These are phyloP conservation scores for Leucocoprinus birnbaumii DNA, from an alignment of 768 basidiomycete genomes.

Conservation along the genomic window DNA sequence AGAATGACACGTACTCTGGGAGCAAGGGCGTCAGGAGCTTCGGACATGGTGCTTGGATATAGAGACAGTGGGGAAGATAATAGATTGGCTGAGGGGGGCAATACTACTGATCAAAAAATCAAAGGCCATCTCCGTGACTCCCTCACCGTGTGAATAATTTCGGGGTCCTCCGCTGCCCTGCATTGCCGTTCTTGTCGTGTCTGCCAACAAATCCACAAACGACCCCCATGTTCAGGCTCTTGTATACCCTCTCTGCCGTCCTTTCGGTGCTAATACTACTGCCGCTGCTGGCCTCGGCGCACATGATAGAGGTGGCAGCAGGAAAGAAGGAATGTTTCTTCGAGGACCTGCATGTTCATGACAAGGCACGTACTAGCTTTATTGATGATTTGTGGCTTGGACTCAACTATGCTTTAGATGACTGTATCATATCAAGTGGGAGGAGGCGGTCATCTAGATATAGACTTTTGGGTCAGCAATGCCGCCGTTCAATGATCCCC, in stretches of 20 bases:
- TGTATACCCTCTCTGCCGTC: slow-evolving; percentile 7
- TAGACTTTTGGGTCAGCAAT: slow-evolving; percentile 87
- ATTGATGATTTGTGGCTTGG: neutral
- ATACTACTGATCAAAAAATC: slow-evolving; percentile 12
- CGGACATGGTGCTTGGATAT: slow-evolving; percentile 48
- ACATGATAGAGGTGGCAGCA: slow-evolving; percentile 73
- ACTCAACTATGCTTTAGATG: slow-evolving; percentile 59
- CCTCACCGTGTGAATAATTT: slow-evolving; percentile 6
- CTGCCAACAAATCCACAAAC: slow-evolving; percentile 2
- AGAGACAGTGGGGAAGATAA: slow-evolving; percentile 21
- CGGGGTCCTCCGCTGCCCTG: slow-evolving; percentile 7
- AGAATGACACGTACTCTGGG: slow-evolving; percentile 57
- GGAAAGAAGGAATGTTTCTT: slow-evolving; percentile 94
- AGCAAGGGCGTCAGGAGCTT: slow-evolving; percentile 59
- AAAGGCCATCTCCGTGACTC: slow-evolving; percentile 9
- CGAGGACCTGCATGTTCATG: slow-evolving; percentile 87
- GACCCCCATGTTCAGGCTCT: slow-evolving; percentile 3
- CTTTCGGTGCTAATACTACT: slow-evolving; percentile 33
- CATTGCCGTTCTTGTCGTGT: slow-evolving; percentile 13
- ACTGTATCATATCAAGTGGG: slow-evolving; percentile 99
- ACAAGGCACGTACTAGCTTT: slow-evolving; percentile 58
- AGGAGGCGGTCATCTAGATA: slow-evolving; percentile 93
- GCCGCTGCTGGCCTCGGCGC: slow-evolving; percentile 46
- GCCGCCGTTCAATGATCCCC: neutral
- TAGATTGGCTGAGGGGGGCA: slow-evolving; percentile 12